Conservation (phyloP, 2,329 filamentous ascomycete species). For the Fusarium sterilihyphosum region DNA sequence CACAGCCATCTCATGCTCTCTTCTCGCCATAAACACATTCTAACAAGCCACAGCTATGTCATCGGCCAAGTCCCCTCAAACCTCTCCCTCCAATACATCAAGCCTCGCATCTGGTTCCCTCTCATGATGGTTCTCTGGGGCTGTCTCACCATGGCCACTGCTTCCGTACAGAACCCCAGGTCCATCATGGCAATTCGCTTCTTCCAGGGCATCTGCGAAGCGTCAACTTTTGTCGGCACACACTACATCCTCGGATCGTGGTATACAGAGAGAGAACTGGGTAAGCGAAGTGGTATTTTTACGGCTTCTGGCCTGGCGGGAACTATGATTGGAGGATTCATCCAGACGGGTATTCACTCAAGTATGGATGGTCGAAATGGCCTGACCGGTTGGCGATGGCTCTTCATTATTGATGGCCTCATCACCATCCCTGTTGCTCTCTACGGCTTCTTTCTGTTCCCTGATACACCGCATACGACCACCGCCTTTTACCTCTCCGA, state of each 20-base stretch:
- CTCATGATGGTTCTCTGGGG: conserved; percentile 73
- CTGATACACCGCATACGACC: conserved; percentile 58
- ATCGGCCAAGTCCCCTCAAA: conserved; percentile 71
- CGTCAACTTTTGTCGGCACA: conserved; percentile 53
- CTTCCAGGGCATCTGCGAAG: conserved; percentile 52
- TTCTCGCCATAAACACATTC: not conserved
- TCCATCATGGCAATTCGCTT: conserved; percentile 53
- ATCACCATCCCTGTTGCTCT: conserved; percentile 51
- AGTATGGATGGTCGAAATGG: conserved; percentile 58
- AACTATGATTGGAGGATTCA: conserved; percentile 62
- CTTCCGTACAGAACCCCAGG: conserved; percentile 50
- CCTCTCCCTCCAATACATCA: conserved; percentile 69
- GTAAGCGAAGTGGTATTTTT: conserved; percentile 71
- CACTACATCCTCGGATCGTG: conserved; percentile 61
- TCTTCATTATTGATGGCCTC: conserved; percentile 76
- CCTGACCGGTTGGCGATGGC: conserved; percentile 73
- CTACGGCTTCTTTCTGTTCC: conserved; percentile 50
- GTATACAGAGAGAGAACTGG: conserved; percentile 70
- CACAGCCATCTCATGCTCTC: not conserved
- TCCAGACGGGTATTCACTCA: conserved; percentile 69
- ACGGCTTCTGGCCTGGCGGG: conserved; percentile 68
- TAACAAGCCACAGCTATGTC: conserved; percentile 47
- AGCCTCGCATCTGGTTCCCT: conserved; percentile 71
- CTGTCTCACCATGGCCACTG: conserved; percentile 67
- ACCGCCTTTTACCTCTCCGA: conserved; percentile 56